Percentiles rank a stretch among this genome's conserved stretches.
Conservation (phyloP, 192 early-diverging fungal species). For the Backusella psychrophila region DNA sequence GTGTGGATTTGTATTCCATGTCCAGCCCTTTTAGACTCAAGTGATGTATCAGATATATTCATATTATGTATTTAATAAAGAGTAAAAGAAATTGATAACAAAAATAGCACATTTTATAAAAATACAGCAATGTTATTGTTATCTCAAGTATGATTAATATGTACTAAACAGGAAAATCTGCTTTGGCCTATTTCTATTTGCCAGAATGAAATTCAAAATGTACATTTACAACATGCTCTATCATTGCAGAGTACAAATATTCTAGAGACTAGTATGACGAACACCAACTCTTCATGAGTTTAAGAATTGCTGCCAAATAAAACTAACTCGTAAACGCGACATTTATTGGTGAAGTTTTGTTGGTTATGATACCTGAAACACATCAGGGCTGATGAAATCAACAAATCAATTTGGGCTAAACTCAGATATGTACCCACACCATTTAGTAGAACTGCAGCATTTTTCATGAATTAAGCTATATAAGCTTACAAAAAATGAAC, state of each 20-base stretch:
- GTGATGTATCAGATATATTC: background rate
- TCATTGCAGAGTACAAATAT: background rate
- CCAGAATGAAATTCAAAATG: too few species aligned
- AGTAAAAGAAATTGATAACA: background rate
- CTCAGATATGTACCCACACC: background rate
- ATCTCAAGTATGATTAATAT: background rate
- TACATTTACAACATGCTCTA: background rate
- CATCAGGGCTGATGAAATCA: background rate
- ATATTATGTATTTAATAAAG: background rate
- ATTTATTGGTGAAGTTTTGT: background rate
- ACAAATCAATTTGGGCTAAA: background rate
- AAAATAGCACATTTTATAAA: background rate
- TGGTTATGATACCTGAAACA: background rate
- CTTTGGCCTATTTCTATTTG: background rate
- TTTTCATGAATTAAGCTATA: background rate
- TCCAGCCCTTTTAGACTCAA: background rate
- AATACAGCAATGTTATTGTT: background rate
- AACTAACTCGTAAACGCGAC: background rate
- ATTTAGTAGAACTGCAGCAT: background rate
- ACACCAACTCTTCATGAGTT: background rate
- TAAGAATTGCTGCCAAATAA: background rate
- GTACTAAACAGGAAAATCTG: background rate
- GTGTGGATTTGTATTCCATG: slow-evolving; percentile 1
- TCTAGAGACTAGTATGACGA: background rate
- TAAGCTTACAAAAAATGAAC: slow-evolving; percentile 3